These are phyloP conservation scores for Coemansia sp. DNA, from an alignment of 192 early-diverging fungal species.

Conservation along the genomic window DNA sequence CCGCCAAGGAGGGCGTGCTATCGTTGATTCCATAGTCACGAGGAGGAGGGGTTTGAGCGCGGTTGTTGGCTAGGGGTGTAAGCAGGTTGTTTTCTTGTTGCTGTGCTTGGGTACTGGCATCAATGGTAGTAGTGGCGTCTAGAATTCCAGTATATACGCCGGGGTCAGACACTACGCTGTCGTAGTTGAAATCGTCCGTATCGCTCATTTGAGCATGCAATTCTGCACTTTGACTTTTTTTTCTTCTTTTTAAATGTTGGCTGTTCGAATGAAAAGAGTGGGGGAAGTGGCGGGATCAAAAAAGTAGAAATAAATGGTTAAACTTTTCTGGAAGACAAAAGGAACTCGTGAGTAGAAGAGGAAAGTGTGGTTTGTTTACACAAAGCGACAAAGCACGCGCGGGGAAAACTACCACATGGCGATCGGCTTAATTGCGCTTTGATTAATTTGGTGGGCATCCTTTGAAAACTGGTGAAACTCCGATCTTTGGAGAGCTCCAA, in stretches of 20 bases:
- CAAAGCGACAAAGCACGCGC: not conserved
- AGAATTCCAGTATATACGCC: constrained; percentile 21
- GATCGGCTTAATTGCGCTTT: not conserved
- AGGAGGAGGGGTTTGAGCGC: constrained; percentile 11
- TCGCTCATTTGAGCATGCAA: constrained; percentile 25
- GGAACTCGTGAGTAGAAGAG: not conserved
- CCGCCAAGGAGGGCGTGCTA: constrained; percentile 31
- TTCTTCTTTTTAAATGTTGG: not conserved
- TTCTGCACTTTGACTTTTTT: not conserved
- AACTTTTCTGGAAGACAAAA: constrained; percentile 5
- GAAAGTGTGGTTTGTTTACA: not conserved
- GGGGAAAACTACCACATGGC: not conserved
- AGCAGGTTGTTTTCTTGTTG: constrained; percentile 10
- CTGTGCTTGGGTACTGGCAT: not conserved
- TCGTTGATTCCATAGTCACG: constrained; percentile 14
- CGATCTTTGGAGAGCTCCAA: no score
- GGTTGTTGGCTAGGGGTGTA: constrained; percentile 17
- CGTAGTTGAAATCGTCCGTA: constrained; percentile 38
- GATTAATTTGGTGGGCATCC: no score
- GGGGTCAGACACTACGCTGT: constrained; percentile 47
- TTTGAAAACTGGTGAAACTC: no score
- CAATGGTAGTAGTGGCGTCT: constrained; percentile 3
- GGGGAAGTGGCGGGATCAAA: not conserved
- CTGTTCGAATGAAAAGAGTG: not conserved
- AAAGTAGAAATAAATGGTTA: not conserved